These are phyloP conservation scores for Kodamaea plutei DNA, from an alignment of 1,139 yeast genomes.

Conservation along the genomic window DNA sequence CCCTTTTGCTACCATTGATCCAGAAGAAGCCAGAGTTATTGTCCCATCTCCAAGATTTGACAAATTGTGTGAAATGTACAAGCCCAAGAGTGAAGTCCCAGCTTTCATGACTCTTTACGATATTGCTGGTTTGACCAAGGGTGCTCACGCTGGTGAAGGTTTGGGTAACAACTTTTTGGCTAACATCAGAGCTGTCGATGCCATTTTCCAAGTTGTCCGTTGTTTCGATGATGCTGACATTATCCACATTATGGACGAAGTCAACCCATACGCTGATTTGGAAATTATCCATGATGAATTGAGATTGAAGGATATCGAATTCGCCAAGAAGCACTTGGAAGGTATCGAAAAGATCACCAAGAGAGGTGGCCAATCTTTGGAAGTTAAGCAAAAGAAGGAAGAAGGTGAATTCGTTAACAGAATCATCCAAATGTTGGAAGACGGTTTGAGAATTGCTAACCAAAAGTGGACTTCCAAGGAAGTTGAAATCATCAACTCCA, in stretches of 20 bases:
- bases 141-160: slow-evolving; percentile 98
- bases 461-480: slow-evolving; percentile 87
- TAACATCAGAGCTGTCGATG: slow-evolving; percentile 97
- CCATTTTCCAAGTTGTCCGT: slow-evolving; percentile 96
- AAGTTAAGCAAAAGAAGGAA: slow-evolving; percentile 91
- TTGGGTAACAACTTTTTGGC: slow-evolving; percentile 97
- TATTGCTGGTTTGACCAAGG: slow-evolving; percentile 97
- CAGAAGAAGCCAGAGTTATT: slow-evolving; percentile 96
- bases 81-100: slow-evolving; percentile 85
- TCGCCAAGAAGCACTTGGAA: slow-evolving; percentile 87
- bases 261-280: slow-evolving; percentile 91
- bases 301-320: slow-evolving; percentile 95
- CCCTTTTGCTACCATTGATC: slow-evolving; percentile 98
- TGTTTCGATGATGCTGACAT: slow-evolving; percentile 98
- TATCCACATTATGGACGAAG: slow-evolving; percentile 97
- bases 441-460: slow-evolving; percentile 88
- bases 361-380: slow-evolving; percentile 95
- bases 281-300: slow-evolving; percentile 89
- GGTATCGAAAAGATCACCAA: slow-evolving; percentile 79
- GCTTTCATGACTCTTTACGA: slow-evolving; percentile 93
- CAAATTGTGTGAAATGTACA: slow-evolving; percentile 63
- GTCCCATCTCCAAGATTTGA: slow-evolving; percentile 94
- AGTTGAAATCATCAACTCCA: slow-evolving; percentile 81
- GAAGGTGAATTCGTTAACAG: slow-evolving; percentile 78
- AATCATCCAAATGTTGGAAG: slow-evolving; percentile 71